phyloP scores from a whole-genome alignment of 495 filamentous ascomycete genomes.

The Clavariopsis aquatica region DNA sequence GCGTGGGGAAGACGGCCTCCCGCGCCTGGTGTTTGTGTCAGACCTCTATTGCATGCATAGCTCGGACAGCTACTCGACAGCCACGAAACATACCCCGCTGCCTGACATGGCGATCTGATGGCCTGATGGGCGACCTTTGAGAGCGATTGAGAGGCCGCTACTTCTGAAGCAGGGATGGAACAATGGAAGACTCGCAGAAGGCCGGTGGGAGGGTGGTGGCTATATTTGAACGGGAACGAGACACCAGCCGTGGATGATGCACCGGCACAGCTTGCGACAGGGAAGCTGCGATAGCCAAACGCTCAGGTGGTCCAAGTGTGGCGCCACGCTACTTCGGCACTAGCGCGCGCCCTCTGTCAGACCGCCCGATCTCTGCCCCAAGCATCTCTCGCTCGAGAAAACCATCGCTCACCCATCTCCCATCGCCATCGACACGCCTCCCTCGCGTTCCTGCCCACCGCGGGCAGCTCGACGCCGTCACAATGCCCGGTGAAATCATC shows the following conservation, averaged over 20 bases:
- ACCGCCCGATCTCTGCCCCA: background rate
- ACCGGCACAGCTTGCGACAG: background rate
- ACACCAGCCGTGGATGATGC: conserved; percentile 6
- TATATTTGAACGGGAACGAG: conserved; percentile 23
- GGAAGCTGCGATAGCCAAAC: background rate
- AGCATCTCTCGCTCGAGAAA: background rate
- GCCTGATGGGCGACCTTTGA: conserved; percentile 1
- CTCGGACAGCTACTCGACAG: conserved; percentile 36
- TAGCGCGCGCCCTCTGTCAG: background rate
- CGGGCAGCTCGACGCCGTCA: conserved; percentile 12
- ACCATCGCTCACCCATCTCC: background rate
- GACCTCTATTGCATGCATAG: conserved; percentile 17
- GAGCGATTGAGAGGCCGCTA: background rate
- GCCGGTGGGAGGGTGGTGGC: conserved; percentile 42
- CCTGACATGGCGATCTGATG: conserved; percentile 55
- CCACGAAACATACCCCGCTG: conserved; percentile 52
- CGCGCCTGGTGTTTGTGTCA: conserved; percentile 58
- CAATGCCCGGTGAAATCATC: conserved; percentile 39
- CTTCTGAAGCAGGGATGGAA: background rate
- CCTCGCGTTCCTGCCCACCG: conserved; percentile 26
- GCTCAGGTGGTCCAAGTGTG: background rate
- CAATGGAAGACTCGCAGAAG: background rate
- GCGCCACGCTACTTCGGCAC: background rate
- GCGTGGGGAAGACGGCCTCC: conserved; percentile 96
- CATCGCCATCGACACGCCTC: conserved; percentile 13